Conservation (phyloP, 2,329 filamentous ascomycete species). For the Monosporascus cannonballus region DNA sequence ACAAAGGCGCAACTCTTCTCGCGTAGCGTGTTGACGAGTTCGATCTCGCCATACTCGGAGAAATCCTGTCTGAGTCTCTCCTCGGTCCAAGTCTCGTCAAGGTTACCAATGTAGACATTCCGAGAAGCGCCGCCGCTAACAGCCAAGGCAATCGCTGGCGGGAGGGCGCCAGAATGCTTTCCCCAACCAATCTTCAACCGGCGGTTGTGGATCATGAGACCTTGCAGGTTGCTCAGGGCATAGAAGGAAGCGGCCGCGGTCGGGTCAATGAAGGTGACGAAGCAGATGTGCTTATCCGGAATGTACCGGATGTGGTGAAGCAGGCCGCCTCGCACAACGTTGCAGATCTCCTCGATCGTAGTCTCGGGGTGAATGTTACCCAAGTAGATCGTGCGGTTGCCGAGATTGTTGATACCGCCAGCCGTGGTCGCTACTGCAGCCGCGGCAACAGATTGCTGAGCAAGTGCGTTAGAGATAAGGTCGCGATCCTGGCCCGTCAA, state of each 20-base stretch:
- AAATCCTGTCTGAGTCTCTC: slow-evolving; percentile 95
- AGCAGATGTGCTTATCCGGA: slow-evolving; percentile 99
- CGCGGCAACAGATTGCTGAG: slow-evolving; percentile 94
- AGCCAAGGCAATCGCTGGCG: slow-evolving; percentile 89
- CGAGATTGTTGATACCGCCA: slow-evolving; percentile 93
- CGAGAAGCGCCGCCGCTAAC: slow-evolving; percentile 96
- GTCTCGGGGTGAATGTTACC: slow-evolving; percentile 99
- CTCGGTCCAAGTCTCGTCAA: slow-evolving; percentile 96
- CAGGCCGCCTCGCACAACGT: slow-evolving; percentile 91
- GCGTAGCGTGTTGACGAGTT: slow-evolving; percentile 89
- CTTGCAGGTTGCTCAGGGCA: slow-evolving; percentile 92
- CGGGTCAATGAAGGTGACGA: slow-evolving; percentile 98
- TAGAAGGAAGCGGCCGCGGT: slow-evolving; percentile 98
- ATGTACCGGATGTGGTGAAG: slow-evolving; percentile 99
- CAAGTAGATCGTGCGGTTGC: slow-evolving; percentile 94
- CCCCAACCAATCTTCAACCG: slow-evolving; percentile 98
- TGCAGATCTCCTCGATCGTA: slow-evolving; percentile 98
- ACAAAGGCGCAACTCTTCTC: slow-evolving; percentile 99
- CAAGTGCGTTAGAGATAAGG: slow-evolving; percentile 90
- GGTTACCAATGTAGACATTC: slow-evolving; percentile 96
- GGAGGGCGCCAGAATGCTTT: slow-evolving; percentile 94
- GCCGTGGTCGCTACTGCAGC: slow-evolving; percentile 95
- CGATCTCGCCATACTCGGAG: slow-evolving; percentile 94
- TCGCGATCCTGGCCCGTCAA: slow-evolving; percentile 94
- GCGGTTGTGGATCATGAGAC: slow-evolving; percentile 98